Evolutionary conservation across 768 basidiomycete species (phyloP).

Genomic region (Dacryopinax spathularia): DNA sequence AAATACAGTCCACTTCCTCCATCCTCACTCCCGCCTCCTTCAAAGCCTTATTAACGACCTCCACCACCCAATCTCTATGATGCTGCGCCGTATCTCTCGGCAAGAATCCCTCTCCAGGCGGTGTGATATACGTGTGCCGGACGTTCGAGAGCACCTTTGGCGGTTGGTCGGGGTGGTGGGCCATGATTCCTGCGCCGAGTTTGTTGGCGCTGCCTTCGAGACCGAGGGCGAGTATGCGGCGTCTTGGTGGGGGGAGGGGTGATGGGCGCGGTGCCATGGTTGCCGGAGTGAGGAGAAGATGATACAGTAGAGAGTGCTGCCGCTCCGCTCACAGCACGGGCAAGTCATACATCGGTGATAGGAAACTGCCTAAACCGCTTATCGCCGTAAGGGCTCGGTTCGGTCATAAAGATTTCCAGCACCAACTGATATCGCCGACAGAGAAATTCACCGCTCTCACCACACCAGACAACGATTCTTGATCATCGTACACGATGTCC

Average conservation of each 20-base stretch:
- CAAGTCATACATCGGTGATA: too few relatives aligned
- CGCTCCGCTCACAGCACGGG: too few relatives aligned
- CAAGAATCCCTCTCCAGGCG: conserved; percentile 93
- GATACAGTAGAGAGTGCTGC: too few relatives aligned
- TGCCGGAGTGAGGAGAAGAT: too few relatives aligned
- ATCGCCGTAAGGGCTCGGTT: too few relatives aligned
- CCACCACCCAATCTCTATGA: conserved; percentile 83
- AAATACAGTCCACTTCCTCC: conserved; percentile 81
- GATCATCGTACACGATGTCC: background rate
- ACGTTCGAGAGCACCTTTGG: conserved; percentile 77
- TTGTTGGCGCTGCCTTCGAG: conserved; percentile 98
- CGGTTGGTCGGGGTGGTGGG: conserved; percentile 59
- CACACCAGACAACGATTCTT: too few relatives aligned
- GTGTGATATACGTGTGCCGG: conserved; percentile 97
- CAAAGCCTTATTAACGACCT: conserved; percentile 66
- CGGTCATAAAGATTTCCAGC: too few relatives aligned
- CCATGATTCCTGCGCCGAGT: conserved; percentile 83
- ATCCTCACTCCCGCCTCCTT: conserved; percentile 52
- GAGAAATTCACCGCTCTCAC: too few relatives aligned
- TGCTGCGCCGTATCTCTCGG: conserved; percentile 91
- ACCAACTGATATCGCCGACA: too few relatives aligned
- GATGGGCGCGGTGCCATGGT: too few relatives aligned
- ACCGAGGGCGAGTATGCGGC: conserved; percentile 60
- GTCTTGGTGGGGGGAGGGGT: conserved; percentile 8
- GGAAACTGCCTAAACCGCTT: too few relatives aligned